Evolutionary conservation across 2,329 filamentous ascomycete genomes (phyloP), one percentile per base, ranked within the genome.

Genomic region (Fonsecaea pugnacius): DNA sequence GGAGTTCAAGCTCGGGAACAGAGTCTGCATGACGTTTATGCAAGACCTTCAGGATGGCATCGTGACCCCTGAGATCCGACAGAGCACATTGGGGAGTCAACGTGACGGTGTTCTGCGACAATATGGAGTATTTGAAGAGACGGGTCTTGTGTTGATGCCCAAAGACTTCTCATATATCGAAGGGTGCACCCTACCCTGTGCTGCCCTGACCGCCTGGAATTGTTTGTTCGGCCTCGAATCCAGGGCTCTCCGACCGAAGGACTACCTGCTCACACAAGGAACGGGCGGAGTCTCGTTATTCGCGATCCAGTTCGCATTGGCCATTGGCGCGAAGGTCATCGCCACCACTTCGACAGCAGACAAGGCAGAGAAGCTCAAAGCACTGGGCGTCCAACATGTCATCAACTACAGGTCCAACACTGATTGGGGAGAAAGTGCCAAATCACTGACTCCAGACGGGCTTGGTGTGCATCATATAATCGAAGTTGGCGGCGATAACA

Each of bases 101-200:
- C 59, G 89, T 0, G 85, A 92, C 71, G 91, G 91, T 65, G 84
- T 83, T 0, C 81, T 94, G 32, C 84, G 89, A 53, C 80, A 89
- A 69, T 87, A 89, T 68, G 89, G 79, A 63, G 83, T 86, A 10
- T 92, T 90, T 73, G 81, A 85, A 66, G 87, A 92, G 78, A 83
- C 75, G 27, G 90, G 89, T 1, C 80, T 94, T 4, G 88, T 92
- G 16, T 78, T 77, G 55, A 80, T 84, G 62, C 91, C 91, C 1
- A 73, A 73, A 27, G 84, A 83, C 70, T 78, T 89, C 33, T 80
- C 73, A 67, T 76, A 79, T 60, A 64, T 80, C 43, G 86, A 89
- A 74, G 81, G 83, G 1, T 80, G 83, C 18, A 86, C 86, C 0
- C 78, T 89, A 0, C 73, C 82, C 1, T 89, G 87, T 70, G 86